Evolutionary conservation across 2,329 filamentous ascomycete genomes (phyloP).

Genomic region (Monascus ruber): DNA sequence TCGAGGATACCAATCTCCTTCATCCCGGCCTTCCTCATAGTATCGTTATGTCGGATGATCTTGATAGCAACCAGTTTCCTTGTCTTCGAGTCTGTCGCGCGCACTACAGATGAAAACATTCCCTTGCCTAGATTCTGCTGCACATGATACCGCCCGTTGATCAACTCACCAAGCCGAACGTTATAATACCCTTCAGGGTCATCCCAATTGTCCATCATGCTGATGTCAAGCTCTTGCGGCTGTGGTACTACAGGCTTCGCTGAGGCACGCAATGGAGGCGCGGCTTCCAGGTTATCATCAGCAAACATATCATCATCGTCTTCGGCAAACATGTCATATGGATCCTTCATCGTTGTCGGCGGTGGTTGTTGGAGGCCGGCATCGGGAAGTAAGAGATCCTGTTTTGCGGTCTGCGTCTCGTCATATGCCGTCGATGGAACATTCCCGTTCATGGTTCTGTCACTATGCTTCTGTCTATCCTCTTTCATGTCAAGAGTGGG

Average conservation of each 20-base stretch:
- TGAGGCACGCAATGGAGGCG: conserved; percentile 37
- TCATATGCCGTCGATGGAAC: conserved; percentile 45
- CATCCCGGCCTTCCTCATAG: conserved; percentile 77
- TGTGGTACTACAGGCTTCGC: conserved; percentile 40
- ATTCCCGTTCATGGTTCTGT: conserved; percentile 49
- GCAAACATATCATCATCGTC: conserved; percentile 80
- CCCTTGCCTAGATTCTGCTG: conserved; percentile 80
- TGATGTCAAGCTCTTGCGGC: conserved; percentile 52
- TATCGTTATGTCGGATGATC: conserved; percentile 93
- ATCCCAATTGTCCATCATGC: conserved; percentile 83
- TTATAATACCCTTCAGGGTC: conserved; percentile 96
- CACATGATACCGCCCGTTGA: conserved; percentile 82
- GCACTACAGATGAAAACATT: conserved; percentile 94
- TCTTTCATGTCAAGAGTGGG: conserved; percentile 81
- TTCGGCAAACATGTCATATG: conserved; percentile 54
- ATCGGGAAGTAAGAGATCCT: conserved; percentile 40
- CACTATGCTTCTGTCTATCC: conserved; percentile 60
- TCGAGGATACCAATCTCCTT: conserved; percentile 91
- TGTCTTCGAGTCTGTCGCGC: conserved; percentile 65
- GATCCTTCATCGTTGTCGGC: conserved; percentile 37
- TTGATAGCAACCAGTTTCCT: conserved; percentile 84
- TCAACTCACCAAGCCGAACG: conserved; percentile 78
- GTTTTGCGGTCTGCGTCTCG: conserved; percentile 44
- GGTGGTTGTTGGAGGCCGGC: conserved; percentile 24
- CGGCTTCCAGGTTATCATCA: conserved; percentile 49